Conservation (phyloP, 768 basidiomycete genomes). For the Guyanaporus albipodus region DNA sequence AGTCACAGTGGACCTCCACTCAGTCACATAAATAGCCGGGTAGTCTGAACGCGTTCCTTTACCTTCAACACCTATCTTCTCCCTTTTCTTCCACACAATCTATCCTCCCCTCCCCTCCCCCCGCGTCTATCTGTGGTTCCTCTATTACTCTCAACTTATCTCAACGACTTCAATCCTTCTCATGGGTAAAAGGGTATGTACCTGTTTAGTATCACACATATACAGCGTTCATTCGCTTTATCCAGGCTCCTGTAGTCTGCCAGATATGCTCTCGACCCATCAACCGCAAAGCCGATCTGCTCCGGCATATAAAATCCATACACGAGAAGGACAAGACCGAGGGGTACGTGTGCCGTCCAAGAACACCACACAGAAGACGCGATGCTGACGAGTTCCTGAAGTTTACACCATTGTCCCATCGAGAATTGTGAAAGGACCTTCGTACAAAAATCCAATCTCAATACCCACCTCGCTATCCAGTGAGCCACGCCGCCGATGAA, state of each 20-base stretch:
- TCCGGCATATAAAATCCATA: slow-evolving; percentile 24
- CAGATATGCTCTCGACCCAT: slow-evolving; percentile 12
- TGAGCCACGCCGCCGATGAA: slow-evolving; percentile 12
- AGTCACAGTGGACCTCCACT: slow-evolving; percentile 10
- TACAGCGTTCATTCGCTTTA: background rate
- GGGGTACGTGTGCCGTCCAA: slow-evolving; percentile 13
- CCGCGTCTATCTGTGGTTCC: background rate
- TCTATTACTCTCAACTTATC: background rate
- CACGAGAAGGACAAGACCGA: slow-evolving; percentile 22
- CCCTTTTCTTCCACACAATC: background rate
- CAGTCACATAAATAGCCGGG: slow-evolving; percentile 18
- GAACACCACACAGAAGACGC: background rate
- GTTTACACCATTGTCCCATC: slow-evolving; percentile 22
- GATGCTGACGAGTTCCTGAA: slow-evolving; percentile 10
- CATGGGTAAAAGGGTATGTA: slow-evolving; percentile 7
- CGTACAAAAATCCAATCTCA: slow-evolving; percentile 28
- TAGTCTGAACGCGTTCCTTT: slow-evolving; percentile 1
- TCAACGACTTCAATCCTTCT: background rate
- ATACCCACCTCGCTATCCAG: slow-evolving; percentile 29
- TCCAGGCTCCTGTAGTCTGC: slow-evolving; percentile 13
- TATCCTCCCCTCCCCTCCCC: background rate
- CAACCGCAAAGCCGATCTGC: slow-evolving; percentile 24
- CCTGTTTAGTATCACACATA: background rate
- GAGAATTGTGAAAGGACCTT: slow-evolving; percentile 19
- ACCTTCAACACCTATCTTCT: background rate